These are phyloP conservation scores for Grifola frondosa DNA, from an alignment of 1,284 basidiomycete species.

Conservation along the genomic window DNA sequence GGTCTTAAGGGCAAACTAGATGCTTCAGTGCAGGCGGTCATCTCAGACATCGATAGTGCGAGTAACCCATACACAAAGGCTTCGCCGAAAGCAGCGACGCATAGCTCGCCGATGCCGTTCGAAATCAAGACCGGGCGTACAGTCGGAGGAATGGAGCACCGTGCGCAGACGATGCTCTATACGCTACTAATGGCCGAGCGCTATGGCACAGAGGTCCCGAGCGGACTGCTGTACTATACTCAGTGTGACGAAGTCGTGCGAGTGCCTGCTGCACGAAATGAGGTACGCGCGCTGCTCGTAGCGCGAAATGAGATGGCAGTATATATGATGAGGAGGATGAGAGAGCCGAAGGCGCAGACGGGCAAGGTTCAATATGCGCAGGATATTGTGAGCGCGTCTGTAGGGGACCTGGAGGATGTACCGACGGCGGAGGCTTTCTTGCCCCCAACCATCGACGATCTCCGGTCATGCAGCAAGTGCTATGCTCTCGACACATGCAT, in stretches of 20 bases:
- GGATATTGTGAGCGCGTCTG: no score
- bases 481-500: conserved; percentile 88
- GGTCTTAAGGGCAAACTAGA: conserved; percentile 97
- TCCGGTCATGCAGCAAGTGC: conserved; percentile 77
- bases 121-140: conserved; percentile 95
- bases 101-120: conserved; percentile 63
- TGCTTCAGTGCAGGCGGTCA: conserved; percentile 76
- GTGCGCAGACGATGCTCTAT: conserved; percentile 98
- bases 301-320: conserved; percentile 86
- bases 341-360: conserved; percentile 10
- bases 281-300: conserved; percentile 81
- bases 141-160: conserved; percentile 83
- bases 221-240: conserved; percentile 93
- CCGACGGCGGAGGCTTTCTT: conserved; percentile 53
- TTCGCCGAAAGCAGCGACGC: conserved; percentile 11
- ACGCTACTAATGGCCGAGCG: conserved; percentile 90
- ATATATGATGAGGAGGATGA: conserved; percentile 54
- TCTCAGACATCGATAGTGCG: conserved; percentile 43
- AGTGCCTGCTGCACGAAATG: conserved; percentile 77
- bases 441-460: conserved; percentile 86
- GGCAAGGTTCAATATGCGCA: no score
- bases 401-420: not conserved
- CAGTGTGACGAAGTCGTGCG: conserved; percentile 86
- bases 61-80: conserved; percentile 24
- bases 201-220: conserved; percentile 70